Base-by-base conservation (phyloP, 164 flowering plant genomes). In the Platanus orientalis region DNA sequence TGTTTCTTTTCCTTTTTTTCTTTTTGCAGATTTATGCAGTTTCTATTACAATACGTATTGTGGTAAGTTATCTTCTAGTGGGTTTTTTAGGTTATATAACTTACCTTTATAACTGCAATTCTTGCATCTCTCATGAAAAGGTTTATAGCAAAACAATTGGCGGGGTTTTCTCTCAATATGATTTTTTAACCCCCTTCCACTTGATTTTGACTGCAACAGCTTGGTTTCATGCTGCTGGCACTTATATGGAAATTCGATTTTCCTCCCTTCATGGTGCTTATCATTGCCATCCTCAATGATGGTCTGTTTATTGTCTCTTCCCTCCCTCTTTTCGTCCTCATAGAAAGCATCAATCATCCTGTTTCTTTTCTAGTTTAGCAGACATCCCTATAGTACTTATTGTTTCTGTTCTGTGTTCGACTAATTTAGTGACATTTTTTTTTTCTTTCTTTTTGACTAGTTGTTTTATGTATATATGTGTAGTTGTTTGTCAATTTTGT, bases 241-340 rank as follows among this genome's bases (percentile, higher is more conserved):
- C 79, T 87, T n/a, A 83, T 89, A 54, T 89, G 97, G 97, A 66
- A 80, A 57, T 92, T 87, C 67, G 90, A 91, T 73, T 91, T 91
- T 62, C 94, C 97, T 17, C 97, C 96, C 13, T 91, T 89, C 53
- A 91, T 89, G 97, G 96, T 91, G 68, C 92, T 89, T 25, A 80
- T 89, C 70, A 91, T 91, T 74, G 96, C 96, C 56, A 83, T 91
- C 48, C 92, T 89, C 25, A 91, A 91, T 75, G 97, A 91, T 68
- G 96, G 97, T 88, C 50, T 4, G 86, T 62, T 58, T 25, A 20
- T 60, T 16, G 23, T 25, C 27, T 27, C 9, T 53, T 14, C 32
- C 27, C 6, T 53, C 27, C 27, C 56, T 53, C n/a, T n/a, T n/a
- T n/a, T n/a, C n/a, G n/a, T n/a, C n/a, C n/a, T n/a, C n/a, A n/a